A percentile compares a stretch with the other conserved stretches of the same genome.
Evolutionary conservation across 192 early-diverging fungal genomes (phyloP).

Genomic region (Phlyctochytrium planicorne): DNA sequence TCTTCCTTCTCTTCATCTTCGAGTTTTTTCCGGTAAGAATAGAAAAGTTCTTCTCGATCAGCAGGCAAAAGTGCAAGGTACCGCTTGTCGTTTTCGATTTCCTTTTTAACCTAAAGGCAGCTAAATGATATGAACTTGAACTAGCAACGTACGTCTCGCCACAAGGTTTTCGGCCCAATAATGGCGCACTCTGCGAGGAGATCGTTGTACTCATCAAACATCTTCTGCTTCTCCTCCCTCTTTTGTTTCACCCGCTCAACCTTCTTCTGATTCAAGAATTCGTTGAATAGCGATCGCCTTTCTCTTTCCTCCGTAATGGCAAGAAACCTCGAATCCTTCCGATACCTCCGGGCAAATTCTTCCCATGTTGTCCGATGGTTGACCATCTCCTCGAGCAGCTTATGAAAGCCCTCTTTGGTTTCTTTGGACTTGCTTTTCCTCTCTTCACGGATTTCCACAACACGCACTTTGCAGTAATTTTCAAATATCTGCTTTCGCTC

Average conservation of each 20-base stretch:
- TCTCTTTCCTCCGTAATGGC: constrained; percentile 56
- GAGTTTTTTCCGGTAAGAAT: constrained; percentile 57
- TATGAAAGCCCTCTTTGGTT: constrained; percentile 55
- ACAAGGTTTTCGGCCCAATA: constrained; percentile 56
- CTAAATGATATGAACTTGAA: not conserved
- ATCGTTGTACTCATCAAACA: constrained; percentile 58
- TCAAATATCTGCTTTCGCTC: constrained; percentile 68
- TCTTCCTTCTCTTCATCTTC: constrained; percentile 30
- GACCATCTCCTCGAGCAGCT: constrained; percentile 56
- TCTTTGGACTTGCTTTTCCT: constrained; percentile 34
- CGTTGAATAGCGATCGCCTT: constrained; percentile 63
- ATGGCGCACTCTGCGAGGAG: constrained; percentile 36
- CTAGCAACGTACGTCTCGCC: constrained; percentile 39
- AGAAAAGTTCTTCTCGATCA: constrained; percentile 68
- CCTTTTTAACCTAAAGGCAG: constrained; percentile 46
- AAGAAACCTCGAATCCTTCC: constrained; percentile 63
- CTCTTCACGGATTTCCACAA: constrained; percentile 53
- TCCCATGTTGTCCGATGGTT: constrained; percentile 63
- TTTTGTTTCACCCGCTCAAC: constrained; percentile 31
- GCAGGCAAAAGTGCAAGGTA: constrained; percentile 65
- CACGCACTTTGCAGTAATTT: constrained; percentile 67
- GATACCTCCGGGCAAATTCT: constrained; percentile 70
- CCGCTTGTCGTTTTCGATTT: constrained; percentile 66
- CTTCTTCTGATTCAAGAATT: constrained; percentile 56
- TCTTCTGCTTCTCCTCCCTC: constrained; percentile 40